A percentile compares a stretch with the other conserved stretches of the same genome.
These are phyloP conservation scores for Aureobasidium sp. DNA, from an alignment of 2,329 filamentous ascomycete species.

Conservation along the genomic window DNA sequence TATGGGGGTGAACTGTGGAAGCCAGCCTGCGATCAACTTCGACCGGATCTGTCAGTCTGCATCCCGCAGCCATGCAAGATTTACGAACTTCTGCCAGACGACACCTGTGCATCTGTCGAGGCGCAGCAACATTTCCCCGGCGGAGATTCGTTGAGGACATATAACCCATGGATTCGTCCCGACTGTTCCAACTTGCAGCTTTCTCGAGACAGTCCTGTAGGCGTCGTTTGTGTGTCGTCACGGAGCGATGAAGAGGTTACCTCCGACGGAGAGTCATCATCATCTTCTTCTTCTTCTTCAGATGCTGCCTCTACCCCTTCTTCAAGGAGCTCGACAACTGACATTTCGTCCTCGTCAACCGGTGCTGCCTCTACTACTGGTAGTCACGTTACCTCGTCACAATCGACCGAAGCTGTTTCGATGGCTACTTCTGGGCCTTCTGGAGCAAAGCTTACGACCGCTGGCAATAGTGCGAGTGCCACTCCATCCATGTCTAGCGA, in stretches of 20 bases:
- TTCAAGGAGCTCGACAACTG: neutral
- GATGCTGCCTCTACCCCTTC: neutral
- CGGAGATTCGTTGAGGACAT: neutral
- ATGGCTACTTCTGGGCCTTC: neutral
- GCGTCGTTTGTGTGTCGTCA: neutral
- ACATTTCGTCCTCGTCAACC: neutral
- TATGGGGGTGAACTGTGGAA: neutral
- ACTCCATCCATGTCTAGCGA: neutral
- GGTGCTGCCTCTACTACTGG: neutral
- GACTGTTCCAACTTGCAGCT: neutral
- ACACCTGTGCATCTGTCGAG: neutral
- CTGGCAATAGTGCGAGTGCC: neutral
- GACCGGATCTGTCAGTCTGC: neutral
- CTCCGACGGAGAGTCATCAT: neutral
- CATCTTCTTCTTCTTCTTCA: neutral
- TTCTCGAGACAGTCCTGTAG: neutral
- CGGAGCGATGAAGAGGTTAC: neutral
- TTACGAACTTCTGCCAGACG: neutral
- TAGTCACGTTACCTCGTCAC: neutral
- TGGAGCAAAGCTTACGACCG: neutral
- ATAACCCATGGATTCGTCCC: neutral
- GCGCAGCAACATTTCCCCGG: neutral
- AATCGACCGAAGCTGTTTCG: neutral
- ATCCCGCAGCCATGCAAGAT: neutral
- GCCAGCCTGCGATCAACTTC: neutral